Base-by-base conservation (phyloP, 352 stramenopile species). In the Phytophthora kernoviae region DNA sequence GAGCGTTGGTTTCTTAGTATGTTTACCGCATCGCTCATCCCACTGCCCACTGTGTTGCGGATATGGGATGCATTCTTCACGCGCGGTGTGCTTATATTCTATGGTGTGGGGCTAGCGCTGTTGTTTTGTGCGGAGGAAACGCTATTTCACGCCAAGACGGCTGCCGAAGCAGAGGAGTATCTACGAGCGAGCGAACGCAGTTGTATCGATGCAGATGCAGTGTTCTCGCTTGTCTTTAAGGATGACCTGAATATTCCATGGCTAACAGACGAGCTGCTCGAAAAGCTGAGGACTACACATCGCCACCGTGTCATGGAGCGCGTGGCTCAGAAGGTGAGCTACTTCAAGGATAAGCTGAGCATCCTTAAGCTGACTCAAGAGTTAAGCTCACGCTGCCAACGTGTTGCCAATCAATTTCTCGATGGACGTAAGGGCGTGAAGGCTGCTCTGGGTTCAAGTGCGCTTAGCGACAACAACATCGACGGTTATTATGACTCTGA, bases 61-160 rank as follows among this genome's bases (percentile, higher is more conserved):
- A 84, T 93, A 30, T 93, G 84, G 84, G 84, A 93, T 44, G 75
- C 73, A 0, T 91, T 93, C 49, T 93, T 93, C 39, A 79, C 78
- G 18, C 80, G 88, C 34, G 84, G 82, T 2, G 56, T 92, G 4
- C 70, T 85, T 8, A 70, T 92, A 1, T 80, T 93, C 22, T 91
- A 89, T 44, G 84, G 82, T 10, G 68, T 91, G 10, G 82, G 84
- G 14, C 68, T 92, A 7, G 78, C 80, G 2, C 52, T 92, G n/a
- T 71, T 93, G 6, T 71, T 90, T 42, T 77, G 77, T 2, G 77
- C 79, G 0, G 84, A 91, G 52, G 70, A 91, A 48, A 84, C 77
- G 9, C 39, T 93, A 10, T 92, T 91, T 39, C 66, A 77, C 41
- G 77, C 82, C 7, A 90, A 83, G 55, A 77, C 70, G 10, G 58